Evolutionary conservation across 83 land plant species (phyloP).

Genomic region (Thuja plicata): DNA sequence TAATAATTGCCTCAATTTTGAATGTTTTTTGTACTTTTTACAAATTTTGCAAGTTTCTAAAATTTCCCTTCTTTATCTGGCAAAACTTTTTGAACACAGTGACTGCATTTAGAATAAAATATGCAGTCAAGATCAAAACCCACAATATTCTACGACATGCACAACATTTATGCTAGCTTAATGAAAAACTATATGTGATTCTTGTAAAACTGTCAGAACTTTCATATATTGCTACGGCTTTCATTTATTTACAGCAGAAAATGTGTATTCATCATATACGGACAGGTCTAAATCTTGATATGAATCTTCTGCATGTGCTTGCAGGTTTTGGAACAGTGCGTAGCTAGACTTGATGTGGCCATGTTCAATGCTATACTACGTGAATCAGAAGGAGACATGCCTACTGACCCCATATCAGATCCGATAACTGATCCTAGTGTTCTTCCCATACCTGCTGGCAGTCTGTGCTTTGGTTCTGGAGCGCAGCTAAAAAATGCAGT

Average conservation of each 20-base stretch:
- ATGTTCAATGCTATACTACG: constrained; percentile 98
- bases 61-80: not conserved
- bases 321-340: constrained; percentile 85
- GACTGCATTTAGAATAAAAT: not conserved
- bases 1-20: not conserved
- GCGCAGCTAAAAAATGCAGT: constrained; percentile 98
- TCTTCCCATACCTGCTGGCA: constrained; percentile 87
- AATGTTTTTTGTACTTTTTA: not conserved
- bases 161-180: not conserved
- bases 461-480: constrained; percentile 90
- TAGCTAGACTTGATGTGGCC: constrained; percentile 88
- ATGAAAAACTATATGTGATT: not conserved
- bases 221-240: not conserved
- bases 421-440: constrained; percentile 84
- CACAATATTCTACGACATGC: not conserved
- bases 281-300: not conserved
- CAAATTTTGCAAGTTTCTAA: not conserved
- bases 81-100: not conserved
- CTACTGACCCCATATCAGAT: constrained; percentile 96
- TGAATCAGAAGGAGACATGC: constrained; percentile 76
- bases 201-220: not conserved
- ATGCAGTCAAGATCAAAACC: not conserved
- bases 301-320: not conserved
- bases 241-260: not conserved
- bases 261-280: not conserved